phyloP scores from a whole-genome alignment of 2,329 filamentous ascomycete species.

The Monilinia aucupariae region DNA sequence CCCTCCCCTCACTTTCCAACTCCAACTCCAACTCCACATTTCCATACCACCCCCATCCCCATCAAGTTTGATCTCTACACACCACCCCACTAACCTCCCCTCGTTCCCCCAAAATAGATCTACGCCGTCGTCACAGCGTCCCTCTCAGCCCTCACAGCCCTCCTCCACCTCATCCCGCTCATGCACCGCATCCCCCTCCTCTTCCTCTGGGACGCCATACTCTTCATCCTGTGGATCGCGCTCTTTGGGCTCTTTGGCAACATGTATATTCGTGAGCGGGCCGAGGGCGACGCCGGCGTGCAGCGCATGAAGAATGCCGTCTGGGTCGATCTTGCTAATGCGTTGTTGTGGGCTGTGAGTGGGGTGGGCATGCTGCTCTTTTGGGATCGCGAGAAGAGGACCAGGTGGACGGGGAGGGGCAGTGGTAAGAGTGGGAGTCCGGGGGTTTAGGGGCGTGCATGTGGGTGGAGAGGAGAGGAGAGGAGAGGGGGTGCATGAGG shows the following conservation, averaged over 20 bases:
- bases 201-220: conserved; percentile 64
- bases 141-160: conserved; percentile 57
- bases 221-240: conserved; percentile 74
- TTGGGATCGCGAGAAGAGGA: conserved; percentile 51
- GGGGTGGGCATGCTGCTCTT: conserved; percentile 50
- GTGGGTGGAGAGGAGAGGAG: no score
- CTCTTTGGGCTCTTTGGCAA: conserved; percentile 80
- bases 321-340: conserved; percentile 72
- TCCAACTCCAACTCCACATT: not conserved
- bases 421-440: conserved; percentile 9
- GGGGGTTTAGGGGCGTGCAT: conserved; percentile 6
- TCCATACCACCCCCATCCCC: not conserved
- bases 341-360: conserved; percentile 69
- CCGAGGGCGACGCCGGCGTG: conserved; percentile 58
- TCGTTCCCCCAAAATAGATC: conserved; percentile 40
- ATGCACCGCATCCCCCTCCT: conserved; percentile 48
- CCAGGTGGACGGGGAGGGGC: conserved; percentile 43
- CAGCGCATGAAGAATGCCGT: conserved; percentile 79
- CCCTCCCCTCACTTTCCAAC: not conserved
- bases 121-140: conserved; percentile 68
- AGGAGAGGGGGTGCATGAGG: no score
- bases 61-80: not conserved
- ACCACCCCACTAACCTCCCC: not conserved
- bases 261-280: conserved; percentile 66
- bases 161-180: conserved; percentile 59